These are phyloP conservation scores for Coniochaeta ligniaria DNA, from an alignment of 2,329 filamentous ascomycete genomes.

Conservation along the genomic window DNA sequence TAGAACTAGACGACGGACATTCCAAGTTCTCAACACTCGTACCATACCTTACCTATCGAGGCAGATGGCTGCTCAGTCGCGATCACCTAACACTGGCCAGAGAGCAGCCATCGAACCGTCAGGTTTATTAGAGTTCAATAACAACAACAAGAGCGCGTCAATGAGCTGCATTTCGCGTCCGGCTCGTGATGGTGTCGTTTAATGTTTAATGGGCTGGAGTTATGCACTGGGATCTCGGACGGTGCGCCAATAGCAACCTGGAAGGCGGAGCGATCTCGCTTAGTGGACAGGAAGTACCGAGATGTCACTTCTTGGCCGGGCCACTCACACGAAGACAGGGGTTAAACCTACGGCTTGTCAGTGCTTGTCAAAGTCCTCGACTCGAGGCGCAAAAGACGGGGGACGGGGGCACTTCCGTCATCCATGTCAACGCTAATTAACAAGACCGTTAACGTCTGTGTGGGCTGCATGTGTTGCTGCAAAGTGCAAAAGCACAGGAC, in stretches of 20 bases:
- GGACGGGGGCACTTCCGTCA: not conserved
- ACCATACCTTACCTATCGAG: not conserved
- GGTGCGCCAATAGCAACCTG: constrained; percentile 4
- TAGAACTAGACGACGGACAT: not conserved
- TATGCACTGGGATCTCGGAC: not conserved
- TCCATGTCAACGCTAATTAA: not conserved
- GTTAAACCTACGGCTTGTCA: not conserved
- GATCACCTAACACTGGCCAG: not conserved
- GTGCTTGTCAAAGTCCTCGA: too few relatives aligned
- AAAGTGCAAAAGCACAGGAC: not conserved
- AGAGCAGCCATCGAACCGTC: not conserved
- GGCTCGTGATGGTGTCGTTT: not conserved
- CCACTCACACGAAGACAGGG: not conserved
- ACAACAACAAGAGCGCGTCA: not conserved
- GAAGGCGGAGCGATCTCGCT: not conserved
- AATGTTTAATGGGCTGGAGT: not conserved
- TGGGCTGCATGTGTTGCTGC: not conserved
- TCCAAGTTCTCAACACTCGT: not conserved
- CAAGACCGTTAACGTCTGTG: not conserved
- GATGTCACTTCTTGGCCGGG: constrained; percentile 6
- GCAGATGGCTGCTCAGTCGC: not conserved
- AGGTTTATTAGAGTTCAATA: not conserved
- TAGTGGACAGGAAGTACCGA: constrained; percentile 8
- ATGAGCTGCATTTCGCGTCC: not conserved
- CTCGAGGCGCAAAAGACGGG: not conserved